Conservation (phyloP, 2,329 filamentous ascomycete species). For the Talaromyces verruculosus region DNA sequence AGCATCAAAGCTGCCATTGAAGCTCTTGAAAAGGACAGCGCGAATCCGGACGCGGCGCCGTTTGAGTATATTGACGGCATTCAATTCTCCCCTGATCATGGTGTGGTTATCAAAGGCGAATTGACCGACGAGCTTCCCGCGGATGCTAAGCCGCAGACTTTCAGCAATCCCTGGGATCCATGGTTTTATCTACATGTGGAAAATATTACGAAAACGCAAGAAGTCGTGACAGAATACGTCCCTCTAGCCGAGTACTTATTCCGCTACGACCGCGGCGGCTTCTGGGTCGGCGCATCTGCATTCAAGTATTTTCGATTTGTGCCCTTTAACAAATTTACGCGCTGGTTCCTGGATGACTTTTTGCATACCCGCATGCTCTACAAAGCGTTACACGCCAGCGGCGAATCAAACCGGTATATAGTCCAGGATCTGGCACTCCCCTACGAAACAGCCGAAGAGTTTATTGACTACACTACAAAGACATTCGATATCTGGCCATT, state of each 20-base stretch:
- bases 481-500: slow-evolving; percentile 55
- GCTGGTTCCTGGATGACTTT: slow-evolving; percentile 60
- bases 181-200: slow-evolving; percentile 74
- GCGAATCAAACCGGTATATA: slow-evolving; percentile 57
- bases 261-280: slow-evolving; percentile 61
- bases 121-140: slow-evolving; percentile 51
- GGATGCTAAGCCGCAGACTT: slow-evolving; percentile 42
- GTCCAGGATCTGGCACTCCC: slow-evolving; percentile 65
- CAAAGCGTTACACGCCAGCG: slow-evolving; percentile 60
- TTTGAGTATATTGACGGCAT: slow-evolving; percentile 71
- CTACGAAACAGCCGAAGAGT: slow-evolving; percentile 50
- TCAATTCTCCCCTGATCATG: slow-evolving; percentile 56
- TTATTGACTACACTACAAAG: slow-evolving; percentile 54
- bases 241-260: slow-evolving; percentile 41
- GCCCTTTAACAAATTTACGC: slow-evolving; percentile 61
- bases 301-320: slow-evolving; percentile 59
- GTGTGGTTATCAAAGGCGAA: slow-evolving; percentile 62
- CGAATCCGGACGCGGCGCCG: slow-evolving; percentile 32
- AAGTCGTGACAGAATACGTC: slow-evolving; percentile 51
- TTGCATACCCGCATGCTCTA: slow-evolving; percentile 64
- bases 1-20: slow-evolving; percentile 51
- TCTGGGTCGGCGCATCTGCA: slow-evolving; percentile 63
- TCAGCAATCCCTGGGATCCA: slow-evolving; percentile 61
- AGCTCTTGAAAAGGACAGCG: slow-evolving; percentile 48
- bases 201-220: slow-evolving; percentile 26